phyloP scores from a whole-genome alignment of 169 alveolate species.

The Eimeria brunetti region DNA sequence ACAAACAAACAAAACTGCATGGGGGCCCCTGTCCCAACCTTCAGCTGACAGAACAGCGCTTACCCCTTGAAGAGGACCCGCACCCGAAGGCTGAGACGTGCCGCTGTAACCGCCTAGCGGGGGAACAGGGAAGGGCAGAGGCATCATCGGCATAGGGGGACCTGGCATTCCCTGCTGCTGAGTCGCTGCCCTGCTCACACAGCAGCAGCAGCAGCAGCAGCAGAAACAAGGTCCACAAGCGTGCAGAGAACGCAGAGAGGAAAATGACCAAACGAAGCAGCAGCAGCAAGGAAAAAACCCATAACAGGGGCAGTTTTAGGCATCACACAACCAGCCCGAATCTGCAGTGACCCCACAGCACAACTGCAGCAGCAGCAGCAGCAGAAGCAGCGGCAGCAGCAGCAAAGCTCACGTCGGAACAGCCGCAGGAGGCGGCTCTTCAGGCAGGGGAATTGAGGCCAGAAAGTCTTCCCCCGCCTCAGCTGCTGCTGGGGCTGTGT shows the following conservation, averaged over 20 bases:
- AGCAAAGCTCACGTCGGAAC: constrained; percentile 10
- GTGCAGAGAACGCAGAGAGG: not conserved
- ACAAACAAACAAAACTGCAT: not conserved
- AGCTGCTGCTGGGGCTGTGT: constrained; percentile 18
- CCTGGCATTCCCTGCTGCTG: constrained; percentile 18
- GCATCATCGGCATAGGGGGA: constrained; percentile 14
- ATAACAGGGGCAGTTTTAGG: not conserved
- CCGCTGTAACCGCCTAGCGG: not conserved
- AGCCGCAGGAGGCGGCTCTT: constrained; percentile 54
- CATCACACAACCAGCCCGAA: not conserved
- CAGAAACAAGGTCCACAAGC: not conserved
- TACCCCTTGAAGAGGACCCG: constrained; percentile 17
- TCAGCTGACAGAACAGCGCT: not conserved
- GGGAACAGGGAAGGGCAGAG: constrained; percentile 31
- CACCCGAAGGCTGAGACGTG: constrained; percentile 7
- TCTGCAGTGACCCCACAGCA: not conserved
- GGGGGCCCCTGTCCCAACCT: not conserved
- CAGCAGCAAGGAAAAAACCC: not conserved
- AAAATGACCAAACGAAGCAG: not conserved
- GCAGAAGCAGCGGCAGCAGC: not conserved
- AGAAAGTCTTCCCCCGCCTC: constrained; percentile 50
- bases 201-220: constrained; percentile 9
- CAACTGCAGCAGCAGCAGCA: not conserved
- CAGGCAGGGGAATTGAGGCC: constrained; percentile 63
- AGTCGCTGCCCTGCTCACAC: not conserved